Evolutionary conservation across 2,329 filamentous ascomycete species (phyloP).

Genomic region (Emericellopsis cladophorae): DNA sequence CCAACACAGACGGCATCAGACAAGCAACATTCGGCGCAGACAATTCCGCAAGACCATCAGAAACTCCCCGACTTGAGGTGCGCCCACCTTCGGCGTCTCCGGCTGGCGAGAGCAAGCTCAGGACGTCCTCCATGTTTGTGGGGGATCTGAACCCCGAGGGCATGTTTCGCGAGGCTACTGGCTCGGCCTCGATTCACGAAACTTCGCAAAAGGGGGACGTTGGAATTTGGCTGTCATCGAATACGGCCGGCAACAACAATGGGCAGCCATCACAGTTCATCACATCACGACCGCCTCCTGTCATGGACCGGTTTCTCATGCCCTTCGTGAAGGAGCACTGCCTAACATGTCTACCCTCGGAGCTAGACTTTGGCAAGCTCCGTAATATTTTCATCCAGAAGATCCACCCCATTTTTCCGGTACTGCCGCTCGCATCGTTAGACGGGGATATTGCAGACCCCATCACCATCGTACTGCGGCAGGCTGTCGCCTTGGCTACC

Average conservation of each 20-base stretch:
- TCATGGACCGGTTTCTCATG: conserved; percentile 25
- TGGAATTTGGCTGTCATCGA: conserved; percentile 38
- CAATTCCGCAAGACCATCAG: background rate
- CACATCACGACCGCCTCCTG: conserved; percentile 20
- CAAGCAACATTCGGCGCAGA: background rate
- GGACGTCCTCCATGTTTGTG: conserved; percentile 33
- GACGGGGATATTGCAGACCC: conserved; percentile 16
- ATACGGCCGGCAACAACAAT: conserved; percentile 8
- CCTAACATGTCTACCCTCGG: conserved; percentile 32
- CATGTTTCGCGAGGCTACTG: conserved; percentile 43
- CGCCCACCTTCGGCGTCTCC: background rate
- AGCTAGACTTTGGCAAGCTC: conserved; percentile 30
- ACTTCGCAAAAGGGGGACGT: conserved; percentile 36
- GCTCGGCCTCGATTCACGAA: conserved; percentile 16
- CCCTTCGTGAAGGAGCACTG: conserved; percentile 32
- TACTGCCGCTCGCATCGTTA: conserved; percentile 27
- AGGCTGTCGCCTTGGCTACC: conserved; percentile 42
- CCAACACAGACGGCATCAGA: background rate
- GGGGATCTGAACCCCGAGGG: conserved; percentile 48
- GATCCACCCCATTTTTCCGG: conserved; percentile 41
- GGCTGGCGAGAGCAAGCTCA: conserved; percentile 5
- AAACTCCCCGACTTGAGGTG: too few relatives aligned
- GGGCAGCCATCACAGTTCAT: conserved; percentile 22
- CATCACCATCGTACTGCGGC: conserved; percentile 30
- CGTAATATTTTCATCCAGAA: conserved; percentile 34